phyloP scores from a whole-genome alignment of 192 early-diverging fungal species.

The Lobosporangium transversale region DNA sequence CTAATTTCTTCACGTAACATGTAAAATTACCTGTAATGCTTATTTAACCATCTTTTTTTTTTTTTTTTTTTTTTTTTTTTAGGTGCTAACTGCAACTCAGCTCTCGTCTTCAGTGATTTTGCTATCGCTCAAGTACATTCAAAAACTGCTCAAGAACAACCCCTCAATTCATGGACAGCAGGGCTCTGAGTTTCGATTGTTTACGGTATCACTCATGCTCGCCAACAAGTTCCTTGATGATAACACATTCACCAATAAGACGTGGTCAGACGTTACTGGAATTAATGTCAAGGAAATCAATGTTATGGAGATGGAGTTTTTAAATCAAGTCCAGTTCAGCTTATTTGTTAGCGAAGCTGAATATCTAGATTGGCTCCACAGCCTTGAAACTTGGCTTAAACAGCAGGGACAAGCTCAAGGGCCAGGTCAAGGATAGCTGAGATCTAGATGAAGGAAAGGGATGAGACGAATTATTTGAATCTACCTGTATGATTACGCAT shows the following conservation, averaged over 20 bases:
- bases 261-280: constrained; percentile 86
- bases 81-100: constrained; percentile 67
- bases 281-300: constrained; percentile 83
- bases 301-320: constrained; percentile 88
- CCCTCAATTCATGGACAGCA: constrained; percentile 64
- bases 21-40: too few relatives aligned
- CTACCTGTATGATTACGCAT: too few relatives aligned
- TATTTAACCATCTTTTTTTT: neutral
- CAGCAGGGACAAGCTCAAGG: constrained; percentile 35
- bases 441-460: neutral
- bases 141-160: constrained; percentile 62
- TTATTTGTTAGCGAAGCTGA: constrained; percentile 74
- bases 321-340: constrained; percentile 77
- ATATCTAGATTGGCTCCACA: constrained; percentile 75
- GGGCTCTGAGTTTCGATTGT: constrained; percentile 84
- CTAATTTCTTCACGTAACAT: too few relatives aligned
- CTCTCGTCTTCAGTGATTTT: constrained; percentile 69
- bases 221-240: constrained; percentile 89
- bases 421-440: constrained; percentile 12
- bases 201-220: constrained; percentile 84
- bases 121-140: constrained; percentile 72
- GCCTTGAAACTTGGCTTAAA: constrained; percentile 45
- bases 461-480: neutral
- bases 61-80: constrained; percentile 10
- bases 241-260: constrained; percentile 89